Percentiles rank a stretch among this genome's conserved stretches.
phyloP scores from a whole-genome alignment of 1,284 basidiomycete species.

The Ganoderma lingzhi region DNA sequence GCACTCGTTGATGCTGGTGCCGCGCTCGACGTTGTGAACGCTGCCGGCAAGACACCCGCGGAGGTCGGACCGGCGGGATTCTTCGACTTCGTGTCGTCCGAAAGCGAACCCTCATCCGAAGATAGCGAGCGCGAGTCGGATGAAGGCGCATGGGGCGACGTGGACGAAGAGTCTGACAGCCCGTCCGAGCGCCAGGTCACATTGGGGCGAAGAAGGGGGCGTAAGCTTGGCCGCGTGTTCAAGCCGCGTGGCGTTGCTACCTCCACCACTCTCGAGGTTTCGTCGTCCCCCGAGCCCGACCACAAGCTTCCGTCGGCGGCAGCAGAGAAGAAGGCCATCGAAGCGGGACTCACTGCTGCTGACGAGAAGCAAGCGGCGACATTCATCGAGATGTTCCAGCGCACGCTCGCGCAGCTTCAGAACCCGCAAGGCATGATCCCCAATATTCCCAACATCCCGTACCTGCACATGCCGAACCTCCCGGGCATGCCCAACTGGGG shows the following conservation, averaged over 20 bases:
- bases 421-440: constrained; percentile 63
- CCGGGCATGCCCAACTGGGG: constrained; percentile 68
- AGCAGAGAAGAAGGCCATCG: constrained; percentile 37
- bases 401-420: constrained; percentile 75
- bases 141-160: constrained; percentile 73
- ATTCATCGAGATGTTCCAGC: constrained; percentile 75
- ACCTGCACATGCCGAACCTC: constrained; percentile 50
- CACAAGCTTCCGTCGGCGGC: constrained; percentile 10
- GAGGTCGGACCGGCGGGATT: constrained; percentile 78
- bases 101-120: constrained; percentile 41
- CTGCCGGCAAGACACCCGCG: constrained; percentile 80
- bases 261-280: background rate
- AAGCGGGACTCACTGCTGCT: constrained; percentile 31
- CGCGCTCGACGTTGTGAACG: constrained; percentile 78
- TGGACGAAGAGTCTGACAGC: constrained; percentile 69
- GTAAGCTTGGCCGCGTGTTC: constrained; percentile 26
- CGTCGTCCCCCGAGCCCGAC: constrained; percentile 6
- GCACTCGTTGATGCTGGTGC: constrained; percentile 84
- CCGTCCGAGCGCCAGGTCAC: constrained; percentile 33
- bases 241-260: constrained; percentile 25
- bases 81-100: constrained; percentile 52
- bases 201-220: constrained; percentile 4
- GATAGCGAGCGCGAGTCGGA: constrained; percentile 56
- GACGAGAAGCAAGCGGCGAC: constrained; percentile 75
- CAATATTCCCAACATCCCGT: constrained; percentile 64